Percentiles rank a stretch among this genome's conserved stretches.
Conservation (phyloP, 345 rosid species). For the Eutrema japonicum region DNA sequence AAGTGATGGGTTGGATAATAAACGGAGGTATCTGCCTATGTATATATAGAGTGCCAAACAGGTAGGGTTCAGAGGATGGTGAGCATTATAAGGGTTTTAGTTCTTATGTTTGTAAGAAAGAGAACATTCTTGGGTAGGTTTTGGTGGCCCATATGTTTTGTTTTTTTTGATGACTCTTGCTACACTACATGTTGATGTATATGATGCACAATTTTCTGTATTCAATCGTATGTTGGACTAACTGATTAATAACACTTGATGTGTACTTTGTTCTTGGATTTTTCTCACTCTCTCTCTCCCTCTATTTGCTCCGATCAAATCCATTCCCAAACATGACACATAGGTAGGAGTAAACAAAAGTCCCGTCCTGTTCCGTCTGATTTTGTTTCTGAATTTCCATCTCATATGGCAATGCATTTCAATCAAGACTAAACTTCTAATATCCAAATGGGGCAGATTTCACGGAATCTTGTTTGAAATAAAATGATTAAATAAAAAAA, state of each 20-base stretch:
- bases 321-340: constrained; percentile 14
- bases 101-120: constrained; percentile 37
- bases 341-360: neutral
- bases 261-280: constrained; percentile 39
- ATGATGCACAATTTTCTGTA: constrained; percentile 31
- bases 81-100: constrained; percentile 33
- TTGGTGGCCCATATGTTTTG: constrained; percentile 45
- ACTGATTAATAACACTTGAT: constrained; percentile 33
- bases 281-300: constrained; percentile 19
- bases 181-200: constrained; percentile 32
- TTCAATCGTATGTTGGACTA: constrained; percentile 33
- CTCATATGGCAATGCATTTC: constrained; percentile 1
- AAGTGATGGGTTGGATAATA: neutral
- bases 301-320: constrained; percentile 25
- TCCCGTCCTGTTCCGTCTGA: constrained; percentile 1
- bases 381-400: neutral
- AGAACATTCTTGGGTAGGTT: constrained; percentile 44
- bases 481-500: neutral
- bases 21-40: neutral
- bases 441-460: neutral
- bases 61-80: constrained; percentile 26
- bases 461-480: neutral
- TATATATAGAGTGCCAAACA: constrained; percentile 17
- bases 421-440: neutral
- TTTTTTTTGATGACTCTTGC: constrained; percentile 28